Conservation (phyloP, 2,329 filamentous ascomycete species). For the Cercospora brassicicola region DNA sequence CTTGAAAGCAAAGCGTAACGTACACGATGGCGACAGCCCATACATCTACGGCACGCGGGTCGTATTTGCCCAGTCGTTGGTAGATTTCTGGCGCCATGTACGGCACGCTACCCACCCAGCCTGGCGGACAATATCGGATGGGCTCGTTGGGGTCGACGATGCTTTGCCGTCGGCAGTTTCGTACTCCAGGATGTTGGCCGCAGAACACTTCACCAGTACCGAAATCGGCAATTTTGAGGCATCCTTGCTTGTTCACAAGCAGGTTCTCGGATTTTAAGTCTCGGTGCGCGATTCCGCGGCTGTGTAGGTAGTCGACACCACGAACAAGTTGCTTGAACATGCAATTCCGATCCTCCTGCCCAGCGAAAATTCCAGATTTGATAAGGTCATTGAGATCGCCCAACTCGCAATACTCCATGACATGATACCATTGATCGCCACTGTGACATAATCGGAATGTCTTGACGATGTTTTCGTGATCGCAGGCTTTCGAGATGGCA, state of each 20-base stretch:
- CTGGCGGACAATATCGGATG: slow-evolving; percentile 70
- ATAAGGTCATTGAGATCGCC: slow-evolving; percentile 79
- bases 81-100: slow-evolving; percentile 88
- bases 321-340: slow-evolving; percentile 87
- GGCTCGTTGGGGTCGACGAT: slow-evolving; percentile 71
- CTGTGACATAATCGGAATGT: slow-evolving; percentile 72
- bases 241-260: slow-evolving; percentile 73
- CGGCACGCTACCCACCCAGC: slow-evolving; percentile 79
- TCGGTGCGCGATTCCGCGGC: slow-evolving; percentile 81
- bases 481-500: slow-evolving; percentile 78
- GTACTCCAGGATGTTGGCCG: slow-evolving; percentile 75
- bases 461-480: slow-evolving; percentile 85
- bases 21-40: slow-evolving; percentile 86
- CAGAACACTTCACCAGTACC: slow-evolving; percentile 84
- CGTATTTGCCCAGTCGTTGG: slow-evolving; percentile 64
- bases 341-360: slow-evolving; percentile 68
- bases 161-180: slow-evolving; percentile 54
- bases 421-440: slow-evolving; percentile 77
- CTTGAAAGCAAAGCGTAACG: slow-evolving; percentile 71
- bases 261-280: slow-evolving; percentile 91
- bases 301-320: slow-evolving; percentile 78
- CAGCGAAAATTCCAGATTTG: slow-evolving; percentile 64
- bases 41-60: slow-evolving; percentile 77
- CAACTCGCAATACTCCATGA: slow-evolving; percentile 87
- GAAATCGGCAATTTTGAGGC: slow-evolving; percentile 89